Evolutionary conservation across 441 rosid species (phyloP).

Genomic region (Lepidium campestre): DNA sequence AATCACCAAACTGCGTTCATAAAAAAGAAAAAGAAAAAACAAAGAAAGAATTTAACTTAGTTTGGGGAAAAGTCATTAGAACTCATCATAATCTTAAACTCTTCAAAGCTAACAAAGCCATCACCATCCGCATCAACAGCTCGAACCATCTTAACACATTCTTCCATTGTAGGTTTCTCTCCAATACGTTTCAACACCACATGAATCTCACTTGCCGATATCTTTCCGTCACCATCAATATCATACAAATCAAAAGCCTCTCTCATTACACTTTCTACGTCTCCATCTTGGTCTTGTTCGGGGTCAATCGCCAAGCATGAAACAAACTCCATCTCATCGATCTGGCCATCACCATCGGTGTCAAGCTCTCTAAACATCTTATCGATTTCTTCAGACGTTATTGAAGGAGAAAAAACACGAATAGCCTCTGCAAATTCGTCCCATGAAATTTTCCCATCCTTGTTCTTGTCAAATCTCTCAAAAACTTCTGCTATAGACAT

Average conservation of each 20-base stretch:
- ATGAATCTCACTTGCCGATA: slow-evolving; percentile 12
- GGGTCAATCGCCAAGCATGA: not conserved
- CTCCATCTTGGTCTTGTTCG: no score
- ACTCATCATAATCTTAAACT: slow-evolving; percentile 18
- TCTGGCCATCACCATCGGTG: not conserved
- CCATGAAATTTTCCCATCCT: slow-evolving; percentile 21
- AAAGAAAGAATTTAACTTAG: no score
- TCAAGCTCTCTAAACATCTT: slow-evolving; percentile 19
- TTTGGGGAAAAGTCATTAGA: no score
- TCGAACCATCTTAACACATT: slow-evolving; percentile 1
- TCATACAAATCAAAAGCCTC: slow-evolving; percentile 15
- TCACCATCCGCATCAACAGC: slow-evolving; percentile 12
- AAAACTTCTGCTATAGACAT: slow-evolving; percentile 2
- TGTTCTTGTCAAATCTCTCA: slow-evolving; percentile 2
- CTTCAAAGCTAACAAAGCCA: slow-evolving; percentile 22
- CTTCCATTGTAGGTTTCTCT: not conserved
- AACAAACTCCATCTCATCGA: not conserved
- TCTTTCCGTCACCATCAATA: slow-evolving; percentile 16
- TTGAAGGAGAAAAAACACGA: slow-evolving; percentile 2
- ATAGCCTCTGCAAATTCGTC: slow-evolving; percentile 10
- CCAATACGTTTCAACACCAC: slow-evolving; percentile 15
- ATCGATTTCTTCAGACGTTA: not conserved
- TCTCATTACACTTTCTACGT: not conserved
- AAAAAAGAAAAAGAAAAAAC: not conserved
- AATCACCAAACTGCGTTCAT: not conserved